phyloP scores from a whole-genome alignment of 805 yeast genomes.

The Nakazawaea ishiwadae region DNA sequence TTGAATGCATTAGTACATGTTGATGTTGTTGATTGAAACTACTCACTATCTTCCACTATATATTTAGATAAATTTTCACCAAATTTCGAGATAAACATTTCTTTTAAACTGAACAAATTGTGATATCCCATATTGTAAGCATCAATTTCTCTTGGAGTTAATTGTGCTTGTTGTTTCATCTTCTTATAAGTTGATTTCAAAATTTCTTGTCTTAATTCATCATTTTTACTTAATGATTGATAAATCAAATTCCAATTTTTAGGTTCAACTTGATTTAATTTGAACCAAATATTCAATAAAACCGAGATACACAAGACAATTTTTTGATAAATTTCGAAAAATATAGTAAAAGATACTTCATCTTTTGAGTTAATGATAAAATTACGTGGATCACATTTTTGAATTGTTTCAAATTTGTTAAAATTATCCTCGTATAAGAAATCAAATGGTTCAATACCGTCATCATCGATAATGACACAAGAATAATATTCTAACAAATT shows the following conservation, averaged over 20 bases:
- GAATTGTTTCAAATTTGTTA: not conserved
- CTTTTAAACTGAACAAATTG: not conserved
- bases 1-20: constrained; percentile 57
- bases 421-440: constrained; percentile 2
- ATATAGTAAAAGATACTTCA: not conserved
- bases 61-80: not conserved
- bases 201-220: constrained; percentile 15
- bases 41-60: constrained; percentile 15
- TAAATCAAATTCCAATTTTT: too few relatives aligned
- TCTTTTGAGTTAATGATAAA: not conserved
- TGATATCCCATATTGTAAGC: not conserved
- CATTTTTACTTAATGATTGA: not conserved
- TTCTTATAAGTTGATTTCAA: constrained; percentile 11
- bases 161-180: not conserved
- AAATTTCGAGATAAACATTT: not conserved
- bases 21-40: constrained; percentile 31
- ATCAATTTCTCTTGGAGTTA: not conserved
- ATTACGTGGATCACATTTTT: constrained; percentile 2
- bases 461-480: not conserved
- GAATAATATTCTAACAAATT: not conserved
- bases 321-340: not conserved
- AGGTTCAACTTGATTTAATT: too few relatives aligned
- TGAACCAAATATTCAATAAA: constrained; percentile 6
- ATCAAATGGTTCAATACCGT: not conserved
- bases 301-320: not conserved